These are phyloP conservation scores for Salix udensis DNA, from an alignment of 345 rosid species.

Conservation along the genomic window DNA sequence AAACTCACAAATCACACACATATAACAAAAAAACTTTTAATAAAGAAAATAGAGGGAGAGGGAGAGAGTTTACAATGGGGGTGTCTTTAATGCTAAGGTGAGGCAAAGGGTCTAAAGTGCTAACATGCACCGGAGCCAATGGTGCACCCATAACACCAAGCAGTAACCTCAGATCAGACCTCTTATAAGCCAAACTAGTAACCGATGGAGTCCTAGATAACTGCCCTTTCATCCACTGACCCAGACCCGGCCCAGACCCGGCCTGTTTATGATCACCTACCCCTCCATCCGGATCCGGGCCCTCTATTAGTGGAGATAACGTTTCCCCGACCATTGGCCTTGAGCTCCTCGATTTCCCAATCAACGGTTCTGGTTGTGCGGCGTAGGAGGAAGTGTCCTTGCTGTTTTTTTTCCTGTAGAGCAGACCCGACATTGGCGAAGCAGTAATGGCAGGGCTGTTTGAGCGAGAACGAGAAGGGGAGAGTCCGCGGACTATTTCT, in stretches of 20 bases:
- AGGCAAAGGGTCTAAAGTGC: slow-evolving; percentile 47
- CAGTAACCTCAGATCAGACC: slow-evolving; percentile 46
- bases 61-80: slow-evolving; percentile 56
- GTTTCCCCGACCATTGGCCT: slow-evolving; percentile 58
- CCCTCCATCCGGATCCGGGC: slow-evolving; percentile 83
- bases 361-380: slow-evolving; percentile 42
- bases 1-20: neutral
- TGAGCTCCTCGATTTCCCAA: slow-evolving; percentile 71
- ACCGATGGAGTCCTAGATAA: slow-evolving; percentile 26
- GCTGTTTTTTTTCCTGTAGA: slow-evolving; percentile 46
- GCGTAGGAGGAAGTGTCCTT: slow-evolving; percentile 24
- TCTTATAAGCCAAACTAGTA: slow-evolving; percentile 29
- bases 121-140: slow-evolving; percentile 45
- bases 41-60: neutral
- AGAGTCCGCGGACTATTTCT: slow-evolving; percentile 76
- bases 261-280: slow-evolving; percentile 49
- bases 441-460: slow-evolving; percentile 53
- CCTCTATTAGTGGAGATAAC: slow-evolving; percentile 72
- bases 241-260: slow-evolving; percentile 66
- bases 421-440: slow-evolving; percentile 46
- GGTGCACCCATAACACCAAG: slow-evolving; percentile 51
- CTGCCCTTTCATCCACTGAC: slow-evolving; percentile 45
- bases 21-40: neutral
- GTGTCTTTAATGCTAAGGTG: slow-evolving; percentile 52
- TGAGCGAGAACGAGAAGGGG: slow-evolving; percentile 85